Conservation (phyloP, 2,329 filamentous ascomycete genomes). For the Aureobasidium lini region DNA sequence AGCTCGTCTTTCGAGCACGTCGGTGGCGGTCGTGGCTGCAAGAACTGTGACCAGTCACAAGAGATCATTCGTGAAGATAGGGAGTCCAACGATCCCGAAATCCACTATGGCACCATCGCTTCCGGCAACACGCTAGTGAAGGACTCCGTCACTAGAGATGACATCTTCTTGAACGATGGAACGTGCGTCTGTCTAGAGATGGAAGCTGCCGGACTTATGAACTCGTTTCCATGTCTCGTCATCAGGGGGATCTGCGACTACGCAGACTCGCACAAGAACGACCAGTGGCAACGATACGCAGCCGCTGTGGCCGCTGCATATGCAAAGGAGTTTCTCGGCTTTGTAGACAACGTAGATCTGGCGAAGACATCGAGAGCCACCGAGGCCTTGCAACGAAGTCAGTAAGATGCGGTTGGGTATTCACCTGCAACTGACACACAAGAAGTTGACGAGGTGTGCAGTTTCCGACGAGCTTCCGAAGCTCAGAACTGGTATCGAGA, state of each 20-base stretch:
- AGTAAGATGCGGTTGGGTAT: too few species aligned
- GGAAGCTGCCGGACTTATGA: slow-evolving; percentile 13
- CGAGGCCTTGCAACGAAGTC: too few species aligned
- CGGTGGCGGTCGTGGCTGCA: not conserved
- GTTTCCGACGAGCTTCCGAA: not conserved
- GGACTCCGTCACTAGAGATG: not conserved
- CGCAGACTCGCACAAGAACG: slow-evolving; percentile 25
- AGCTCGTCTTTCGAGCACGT: not conserved
- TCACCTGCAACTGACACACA: too few species aligned
- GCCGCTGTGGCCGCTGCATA: slow-evolving; percentile 22
- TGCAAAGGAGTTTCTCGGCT: slow-evolving; percentile 16
- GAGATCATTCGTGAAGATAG: too few species aligned
- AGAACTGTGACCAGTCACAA: not conserved
- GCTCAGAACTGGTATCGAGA: not conserved
- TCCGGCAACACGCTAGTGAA: not conserved
- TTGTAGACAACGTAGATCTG: not conserved
- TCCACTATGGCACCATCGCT: not conserved
- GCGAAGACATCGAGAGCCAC: not conserved
- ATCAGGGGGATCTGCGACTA: slow-evolving; percentile 20
- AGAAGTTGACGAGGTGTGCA: too few species aligned
- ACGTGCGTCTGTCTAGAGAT: slow-evolving; percentile 21
- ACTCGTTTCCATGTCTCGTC: slow-evolving; percentile 20
- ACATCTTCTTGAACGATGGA: slow-evolving; percentile 14
- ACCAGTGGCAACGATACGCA: slow-evolving; percentile 12
- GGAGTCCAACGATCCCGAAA: not conserved